Evolutionary conservation across 345 rosid species (phyloP).

Genomic region (Moringa oleifera): DNA sequence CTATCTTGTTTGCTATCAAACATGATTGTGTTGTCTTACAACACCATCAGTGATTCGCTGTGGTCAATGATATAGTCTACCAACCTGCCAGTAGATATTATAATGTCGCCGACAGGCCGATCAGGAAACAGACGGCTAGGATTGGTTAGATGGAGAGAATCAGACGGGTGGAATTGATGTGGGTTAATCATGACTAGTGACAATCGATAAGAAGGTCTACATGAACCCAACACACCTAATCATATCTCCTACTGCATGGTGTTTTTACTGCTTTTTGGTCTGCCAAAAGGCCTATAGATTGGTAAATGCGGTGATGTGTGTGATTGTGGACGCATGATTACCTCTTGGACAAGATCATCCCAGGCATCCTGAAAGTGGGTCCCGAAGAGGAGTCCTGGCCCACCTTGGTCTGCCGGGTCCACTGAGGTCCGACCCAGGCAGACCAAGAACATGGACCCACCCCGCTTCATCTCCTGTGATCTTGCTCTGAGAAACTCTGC

Average conservation of each 20-base stretch:
- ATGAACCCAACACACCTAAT: slow-evolving; percentile 21
- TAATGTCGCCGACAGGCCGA: slow-evolving; percentile 34
- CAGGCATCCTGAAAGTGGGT: slow-evolving; percentile 99
- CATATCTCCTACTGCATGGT: slow-evolving; percentile 24
- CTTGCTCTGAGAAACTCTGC: slow-evolving; percentile 62
- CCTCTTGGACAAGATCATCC: slow-evolving; percentile 97
- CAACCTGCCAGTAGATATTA: slow-evolving; percentile 13
- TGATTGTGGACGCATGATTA: slow-evolving; percentile 16
- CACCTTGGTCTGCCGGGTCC: slow-evolving; percentile 93
- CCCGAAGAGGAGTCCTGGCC: slow-evolving; percentile 90
- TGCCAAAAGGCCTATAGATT: slow-evolving; percentile 17
- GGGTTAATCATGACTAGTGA: slow-evolving; percentile 27
- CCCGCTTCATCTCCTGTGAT: slow-evolving; percentile 69
- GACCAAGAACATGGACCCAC: slow-evolving; percentile 93
- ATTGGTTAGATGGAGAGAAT: slow-evolving; percentile 12
- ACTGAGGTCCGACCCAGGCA: slow-evolving; percentile 82
- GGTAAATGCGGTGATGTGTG: background rate
- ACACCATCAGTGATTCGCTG: background rate
- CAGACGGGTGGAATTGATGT: slow-evolving; percentile 21
- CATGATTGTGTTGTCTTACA: background rate
- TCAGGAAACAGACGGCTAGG: slow-evolving; percentile 18
- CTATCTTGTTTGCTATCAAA: background rate
- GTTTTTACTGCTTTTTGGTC: slow-evolving; percentile 31
- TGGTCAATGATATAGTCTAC: slow-evolving; percentile 20
- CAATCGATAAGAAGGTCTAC: slow-evolving; percentile 20